Base-by-base conservation (phyloP, 257 asterid genomes). In the Voacanga thouarsii region DNA sequence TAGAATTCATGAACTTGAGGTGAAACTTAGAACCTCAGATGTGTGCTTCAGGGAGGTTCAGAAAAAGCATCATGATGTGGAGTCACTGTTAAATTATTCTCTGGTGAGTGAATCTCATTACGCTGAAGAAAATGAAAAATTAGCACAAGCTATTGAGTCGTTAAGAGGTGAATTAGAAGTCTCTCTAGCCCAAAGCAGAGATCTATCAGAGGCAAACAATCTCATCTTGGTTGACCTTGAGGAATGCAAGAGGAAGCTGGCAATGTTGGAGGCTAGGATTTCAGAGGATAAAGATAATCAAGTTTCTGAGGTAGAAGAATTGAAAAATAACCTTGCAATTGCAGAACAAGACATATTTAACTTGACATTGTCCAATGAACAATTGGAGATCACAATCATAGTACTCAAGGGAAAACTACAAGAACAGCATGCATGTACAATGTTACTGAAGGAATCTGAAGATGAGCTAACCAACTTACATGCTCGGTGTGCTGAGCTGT, bases 121-220 rank as follows among this genome's bases (percentile, higher is more conserved):
- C 85, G 80, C 74, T 71, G 80, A 75, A 83, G 96, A 89, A 81
- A 94, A 83, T 65, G 67, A 65, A 45, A 74, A 80, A 76, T 77
- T 92, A 84, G 67, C 79, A 80, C 72, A 79, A 28, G 76, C 64
- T 81, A 78, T 86, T 47, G 80, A 81, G 81, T 82, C 85, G 60
- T 81, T 88, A 68, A 88, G 86, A 85, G 88, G 87, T 28, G 88
- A 91, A 55, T 83, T 91, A 44, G 93, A 92, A 78, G 84, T 75
- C 49, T 79, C 92, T 49, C 57, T 67, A 77, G 87, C 87, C 80
- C 88, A 89, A 66, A 88, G 79, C 76, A 84, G 86, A 84, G 82
- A 90, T 83, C 92, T 91, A 80, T 86, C 89, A 37, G 90, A 87
- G 80, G 87, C 91, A 74, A 89, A 85, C 47, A 63, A 74, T 65